Conservation (phyloP, 768 basidiomycete genomes). For the Porphyrellus cyaneotinctus region DNA sequence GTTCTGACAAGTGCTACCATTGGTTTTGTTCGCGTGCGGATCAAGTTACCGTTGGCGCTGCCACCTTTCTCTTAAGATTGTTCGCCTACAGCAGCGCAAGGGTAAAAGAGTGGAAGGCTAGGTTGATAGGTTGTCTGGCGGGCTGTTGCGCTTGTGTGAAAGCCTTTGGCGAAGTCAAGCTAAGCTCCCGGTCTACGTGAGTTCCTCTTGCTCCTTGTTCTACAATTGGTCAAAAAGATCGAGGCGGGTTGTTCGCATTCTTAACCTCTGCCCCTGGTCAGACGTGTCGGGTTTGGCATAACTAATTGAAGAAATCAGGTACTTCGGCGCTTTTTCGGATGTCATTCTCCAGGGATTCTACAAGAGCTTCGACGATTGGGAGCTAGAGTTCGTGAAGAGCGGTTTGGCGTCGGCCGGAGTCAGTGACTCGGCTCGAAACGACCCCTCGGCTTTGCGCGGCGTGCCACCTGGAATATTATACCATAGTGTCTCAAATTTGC, state of each 20-base stretch:
- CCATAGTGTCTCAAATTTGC: slow-evolving; percentile 60
- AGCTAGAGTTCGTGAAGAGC: slow-evolving; percentile 49
- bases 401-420: slow-evolving; percentile 38
- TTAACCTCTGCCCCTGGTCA: slow-evolving; percentile 6
- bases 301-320: slow-evolving; percentile 43
- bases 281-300: neutral
- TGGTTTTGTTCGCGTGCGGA: slow-evolving; percentile 78
- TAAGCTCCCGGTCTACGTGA: slow-evolving; percentile 64
- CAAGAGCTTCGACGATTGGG: slow-evolving; percentile 61
- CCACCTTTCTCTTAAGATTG: slow-evolving; percentile 77
- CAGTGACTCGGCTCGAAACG: slow-evolving; percentile 1
- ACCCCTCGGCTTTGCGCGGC: slow-evolving; percentile 33
- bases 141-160: slow-evolving; percentile 70
- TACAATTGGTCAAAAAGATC: neutral
- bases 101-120: slow-evolving; percentile 62
- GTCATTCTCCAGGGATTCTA: slow-evolving; percentile 56
- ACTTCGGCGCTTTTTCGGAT: slow-evolving; percentile 63
- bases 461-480: slow-evolving; percentile 52
- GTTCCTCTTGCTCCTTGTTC: slow-evolving; percentile 30
- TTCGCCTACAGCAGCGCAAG: slow-evolving; percentile 67
- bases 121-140: slow-evolving; percentile 50
- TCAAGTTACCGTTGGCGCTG: slow-evolving; percentile 55
- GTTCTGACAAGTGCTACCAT: slow-evolving; percentile 46
- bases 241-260: slow-evolving; percentile 8
- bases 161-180: slow-evolving; percentile 60